Evolutionary conservation across 1,284 basidiomycete species (phyloP), one percentile per base, ranked within the genome.

Genomic region (Cryptococcus deneoformans): DNA sequence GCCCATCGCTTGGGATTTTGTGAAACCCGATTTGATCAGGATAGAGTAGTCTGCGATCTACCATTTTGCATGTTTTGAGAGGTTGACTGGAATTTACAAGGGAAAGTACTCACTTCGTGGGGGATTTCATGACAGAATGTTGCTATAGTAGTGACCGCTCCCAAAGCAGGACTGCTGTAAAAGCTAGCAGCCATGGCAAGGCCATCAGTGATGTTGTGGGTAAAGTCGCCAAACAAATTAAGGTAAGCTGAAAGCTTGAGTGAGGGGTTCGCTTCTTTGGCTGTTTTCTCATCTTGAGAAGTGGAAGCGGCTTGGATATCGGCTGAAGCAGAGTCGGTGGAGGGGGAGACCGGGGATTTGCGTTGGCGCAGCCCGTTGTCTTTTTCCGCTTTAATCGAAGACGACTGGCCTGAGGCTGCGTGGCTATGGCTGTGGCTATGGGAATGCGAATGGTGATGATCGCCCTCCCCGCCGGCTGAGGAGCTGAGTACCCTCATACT

Each of bases 121-220:
- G 90, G 90, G 54, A 92, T 92, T 76, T 93, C 90, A 73, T 93
- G 90, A 6, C 89, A 90, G 71, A 93, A 92, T 69, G 90, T 92
- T 14, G 91, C 91, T 48, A 93, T 82, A 10, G 90, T 92, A 2
- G 90, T 92, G 52, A 90, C 92, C 42, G 90, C 90, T 45, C 90
- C 90, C 63, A 93, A 89, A 52, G 90, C 80, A 1, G 90, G 90
- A 42, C 87, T 89, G 20, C 89, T 89, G 73, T 92, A 92, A 80
- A 93, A 93, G 24, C 88, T 90, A 48, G 90, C 90, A 10, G 89
- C 88, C 89, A 93, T 92, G 14, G 72, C 73, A 50, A 92, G 81
- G 50, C 89, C 90, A 80, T 92, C 90, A 35, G 89, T 92, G 68
- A 90, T 87, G 72, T 77, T 77, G 64, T 76, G 72, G 37, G 70